phyloP scores from a whole-genome alignment of 2,329 filamentous ascomycete species.

The Aureobasidium leucospermi region DNA sequence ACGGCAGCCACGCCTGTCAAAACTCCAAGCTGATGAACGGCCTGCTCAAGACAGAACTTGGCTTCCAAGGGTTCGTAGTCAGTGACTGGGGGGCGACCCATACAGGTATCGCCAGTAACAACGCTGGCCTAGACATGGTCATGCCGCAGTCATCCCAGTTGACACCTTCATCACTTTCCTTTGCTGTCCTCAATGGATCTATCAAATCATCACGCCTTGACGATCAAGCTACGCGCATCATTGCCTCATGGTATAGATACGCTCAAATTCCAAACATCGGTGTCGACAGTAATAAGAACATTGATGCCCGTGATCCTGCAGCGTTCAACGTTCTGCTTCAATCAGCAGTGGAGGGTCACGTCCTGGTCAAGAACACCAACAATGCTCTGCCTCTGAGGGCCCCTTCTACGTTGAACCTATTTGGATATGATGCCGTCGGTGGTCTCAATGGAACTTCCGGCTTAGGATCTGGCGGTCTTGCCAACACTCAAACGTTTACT shows the following conservation, averaged over 20 bases:
- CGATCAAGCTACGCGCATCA: constrained; percentile 47
- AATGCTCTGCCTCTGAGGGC: constrained; percentile 47
- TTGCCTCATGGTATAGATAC: constrained; percentile 49
- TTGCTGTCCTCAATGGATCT: constrained; percentile 43
- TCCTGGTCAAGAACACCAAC: constrained; percentile 56
- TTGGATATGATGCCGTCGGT: constrained; percentile 30
- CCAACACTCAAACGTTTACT: no score
- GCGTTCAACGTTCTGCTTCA: constrained; percentile 39
- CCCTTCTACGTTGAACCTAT: constrained; percentile 31
- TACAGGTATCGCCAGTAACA: constrained; percentile 48
- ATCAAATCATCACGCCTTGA: constrained; percentile 47
- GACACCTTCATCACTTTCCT: constrained; percentile 32
- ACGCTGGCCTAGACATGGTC: constrained; percentile 54
- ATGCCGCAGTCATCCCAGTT: constrained; percentile 17
- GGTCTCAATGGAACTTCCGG: no score
- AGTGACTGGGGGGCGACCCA: constrained; percentile 52
- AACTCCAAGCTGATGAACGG: constrained; percentile 62
- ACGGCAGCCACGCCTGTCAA: constrained; percentile 50
- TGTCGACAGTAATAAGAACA: constrained; percentile 42
- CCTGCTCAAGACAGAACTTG: constrained; percentile 65
- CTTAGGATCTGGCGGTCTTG: constrained; percentile 24
- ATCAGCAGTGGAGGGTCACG: constrained; percentile 42
- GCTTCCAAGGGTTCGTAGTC: constrained; percentile 43
- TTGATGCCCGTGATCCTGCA: constrained; percentile 26
- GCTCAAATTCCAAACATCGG: constrained; percentile 44